Evolutionary conservation across 2,329 filamentous ascomycete genomes (phyloP).

Genomic region (Dactylellina haptotyla): DNA sequence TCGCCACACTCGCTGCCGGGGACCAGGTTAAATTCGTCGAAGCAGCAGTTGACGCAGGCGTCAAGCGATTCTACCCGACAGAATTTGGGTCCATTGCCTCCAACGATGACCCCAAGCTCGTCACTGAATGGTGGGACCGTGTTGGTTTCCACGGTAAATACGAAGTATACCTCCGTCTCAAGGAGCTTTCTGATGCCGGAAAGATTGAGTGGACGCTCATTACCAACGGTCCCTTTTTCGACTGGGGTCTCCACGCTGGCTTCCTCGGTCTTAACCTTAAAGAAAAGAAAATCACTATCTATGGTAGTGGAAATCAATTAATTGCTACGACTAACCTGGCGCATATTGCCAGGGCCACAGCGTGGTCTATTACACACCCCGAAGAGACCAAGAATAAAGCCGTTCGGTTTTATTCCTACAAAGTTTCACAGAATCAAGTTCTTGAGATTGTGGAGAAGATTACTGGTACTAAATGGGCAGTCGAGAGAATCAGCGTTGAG

Average conservation of each 20-base stretch:
- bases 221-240: slow-evolving; percentile 69
- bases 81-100: slow-evolving; percentile 66
- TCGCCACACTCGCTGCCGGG: slow-evolving; percentile 62
- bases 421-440: slow-evolving; percentile 64
- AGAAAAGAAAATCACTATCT: slow-evolving; percentile 63
- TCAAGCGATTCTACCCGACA: slow-evolving; percentile 71
- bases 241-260: slow-evolving; percentile 65
- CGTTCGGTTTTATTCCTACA: slow-evolving; percentile 64
- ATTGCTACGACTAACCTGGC: slow-evolving; percentile 66
- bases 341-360: slow-evolving; percentile 65
- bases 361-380: slow-evolving; percentile 65
- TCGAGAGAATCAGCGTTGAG: slow-evolving; percentile 55
- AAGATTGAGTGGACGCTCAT: slow-evolving; percentile 69
- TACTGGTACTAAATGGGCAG: slow-evolving; percentile 58
- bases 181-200: slow-evolving; percentile 62
- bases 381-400: slow-evolving; percentile 68
- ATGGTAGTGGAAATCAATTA: slow-evolving; percentile 65
- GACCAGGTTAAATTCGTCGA: slow-evolving; percentile 68
- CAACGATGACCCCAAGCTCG: slow-evolving; percentile 62
- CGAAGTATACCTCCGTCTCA: slow-evolving; percentile 62
- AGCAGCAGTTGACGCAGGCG: slow-evolving; percentile 69
- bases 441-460: slow-evolving; percentile 60
- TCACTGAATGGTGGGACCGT: slow-evolving; percentile 26
- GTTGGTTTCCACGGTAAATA: slow-evolving; percentile 65
- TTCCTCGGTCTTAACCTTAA: slow-evolving; percentile 64